A percentile compares a stretch with the other conserved stretches of the same genome.
Evolutionary conservation across 2,329 filamentous ascomycete genomes (phyloP).

Genomic region (Hypoxylon sp.): DNA sequence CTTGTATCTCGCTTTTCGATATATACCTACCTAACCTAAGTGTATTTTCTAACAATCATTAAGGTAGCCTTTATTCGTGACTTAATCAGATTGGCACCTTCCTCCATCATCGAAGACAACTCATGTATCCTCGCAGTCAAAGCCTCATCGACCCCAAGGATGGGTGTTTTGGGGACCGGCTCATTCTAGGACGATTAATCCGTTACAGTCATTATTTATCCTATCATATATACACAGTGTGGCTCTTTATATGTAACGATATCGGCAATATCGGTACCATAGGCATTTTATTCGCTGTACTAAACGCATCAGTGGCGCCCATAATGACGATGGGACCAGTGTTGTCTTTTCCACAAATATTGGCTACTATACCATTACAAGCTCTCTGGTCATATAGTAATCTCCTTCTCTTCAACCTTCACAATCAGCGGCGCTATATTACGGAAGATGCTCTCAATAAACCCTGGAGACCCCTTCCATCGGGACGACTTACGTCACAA

Average conservation of each 20-base stretch:
- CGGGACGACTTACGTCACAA: constrained; percentile 22
- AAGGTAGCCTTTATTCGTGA: not conserved
- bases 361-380: constrained; percentile 14
- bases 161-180: not conserved
- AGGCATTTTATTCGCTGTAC: constrained; percentile 16
- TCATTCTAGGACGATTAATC: not conserved
- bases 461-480: constrained; percentile 40
- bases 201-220: not conserved
- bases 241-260: constrained; percentile 27
- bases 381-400: constrained; percentile 36
- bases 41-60: not conserved
- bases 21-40: no score
- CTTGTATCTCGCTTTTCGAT: no score
- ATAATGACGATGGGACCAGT: constrained; percentile 22
- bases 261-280: constrained; percentile 13
- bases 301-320: constrained; percentile 29
- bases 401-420: constrained; percentile 39
- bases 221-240: constrained; percentile 25
- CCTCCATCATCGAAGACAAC: not conserved
- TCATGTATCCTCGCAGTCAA: not conserved
- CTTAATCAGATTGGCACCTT: not conserved
- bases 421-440: constrained; percentile 43
- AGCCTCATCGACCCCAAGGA: not conserved
- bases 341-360: constrained; percentile 11
- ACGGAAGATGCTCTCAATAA: constrained; percentile 43